Conservation (phyloP, 2,329 filamentous ascomycete genomes). For the Aspergillus viridinutans region DNA sequence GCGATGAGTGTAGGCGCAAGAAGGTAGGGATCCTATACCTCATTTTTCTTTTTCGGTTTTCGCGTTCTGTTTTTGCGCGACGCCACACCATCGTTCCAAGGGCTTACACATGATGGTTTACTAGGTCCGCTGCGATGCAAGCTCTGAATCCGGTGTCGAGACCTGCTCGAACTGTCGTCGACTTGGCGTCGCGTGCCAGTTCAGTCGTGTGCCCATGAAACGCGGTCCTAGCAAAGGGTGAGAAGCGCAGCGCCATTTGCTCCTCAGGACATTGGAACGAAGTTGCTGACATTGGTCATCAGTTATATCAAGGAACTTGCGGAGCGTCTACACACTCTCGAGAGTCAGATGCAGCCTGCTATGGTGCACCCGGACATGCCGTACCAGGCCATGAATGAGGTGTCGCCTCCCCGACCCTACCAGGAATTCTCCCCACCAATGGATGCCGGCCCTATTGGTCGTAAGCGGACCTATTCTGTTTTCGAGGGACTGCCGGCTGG, state of each 20-base stretch:
- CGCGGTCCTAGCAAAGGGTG: constrained; percentile 85
- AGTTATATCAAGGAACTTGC: constrained; percentile 90
- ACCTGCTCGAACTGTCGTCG: constrained; percentile 79
- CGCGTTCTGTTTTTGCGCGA: constrained; percentile 4
- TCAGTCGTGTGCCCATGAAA: constrained; percentile 84
- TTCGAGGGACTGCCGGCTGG: constrained; percentile 45
- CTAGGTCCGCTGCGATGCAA: constrained; percentile 77
- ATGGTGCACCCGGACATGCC: constrained; percentile 39
- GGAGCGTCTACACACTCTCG: constrained; percentile 76
- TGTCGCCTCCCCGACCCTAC: constrained; percentile 40
- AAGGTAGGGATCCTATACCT: constrained; percentile 48
- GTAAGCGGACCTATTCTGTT: constrained; percentile 49
- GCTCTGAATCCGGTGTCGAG: constrained; percentile 66
- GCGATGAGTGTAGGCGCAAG: constrained; percentile 83
- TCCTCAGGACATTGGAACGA: neutral
- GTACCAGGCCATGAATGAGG: constrained; percentile 42
- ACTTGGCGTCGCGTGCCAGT: constrained; percentile 71
- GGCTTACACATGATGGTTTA: constrained; percentile 16
- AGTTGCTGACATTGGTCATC: constrained; percentile 17
- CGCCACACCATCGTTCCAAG: constrained; percentile 13
- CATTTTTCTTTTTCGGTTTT: constrained; percentile 9
- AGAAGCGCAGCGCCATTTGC: constrained; percentile 8
- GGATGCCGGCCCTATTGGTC: constrained; percentile 35
- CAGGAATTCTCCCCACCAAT: constrained; percentile 54
- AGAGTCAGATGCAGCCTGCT: constrained; percentile 62